Evolutionary conservation across 2,329 filamentous ascomycete genomes (phyloP).

Genomic region (Cyphellophora attinorum): DNA sequence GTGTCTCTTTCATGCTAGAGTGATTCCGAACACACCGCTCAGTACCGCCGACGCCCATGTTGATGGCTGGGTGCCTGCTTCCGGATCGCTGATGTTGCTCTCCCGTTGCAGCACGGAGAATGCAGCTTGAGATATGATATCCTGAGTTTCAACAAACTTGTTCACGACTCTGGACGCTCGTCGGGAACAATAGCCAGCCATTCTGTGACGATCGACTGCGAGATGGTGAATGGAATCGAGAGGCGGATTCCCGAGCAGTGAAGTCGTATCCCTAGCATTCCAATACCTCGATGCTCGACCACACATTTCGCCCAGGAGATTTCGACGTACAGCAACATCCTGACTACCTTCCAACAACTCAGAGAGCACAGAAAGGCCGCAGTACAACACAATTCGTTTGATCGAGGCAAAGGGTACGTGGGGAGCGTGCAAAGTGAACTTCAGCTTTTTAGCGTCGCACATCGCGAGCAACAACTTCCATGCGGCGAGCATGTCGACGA

Average conservation of each 20-base stretch:
- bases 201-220: background rate
- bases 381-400: constrained; percentile 5
- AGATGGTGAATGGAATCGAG: constrained; percentile 5
- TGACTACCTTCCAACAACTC: constrained; percentile 1
- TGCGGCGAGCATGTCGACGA: constrained; percentile 4
- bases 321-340: background rate
- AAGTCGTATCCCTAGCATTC: background rate
- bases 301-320: background rate
- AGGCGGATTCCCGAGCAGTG: background rate
- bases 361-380: constrained; percentile 5
- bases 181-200: background rate
- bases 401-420: constrained; percentile 6
- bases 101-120: constrained; percentile 4
- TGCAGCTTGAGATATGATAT: constrained; percentile 5
- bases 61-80: no score
- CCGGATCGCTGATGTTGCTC: background rate
- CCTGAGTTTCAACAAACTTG: constrained; percentile 5
- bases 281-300: constrained; percentile 1
- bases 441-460: constrained; percentile 3
- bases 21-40: no score
- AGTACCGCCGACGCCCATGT: no score
- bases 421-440: constrained; percentile 1
- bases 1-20: no score
- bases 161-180: constrained; percentile 3
- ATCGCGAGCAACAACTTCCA: constrained; percentile 2